Evolutionary conservation across 257 asterid genomes (phyloP).

Genomic region (Solanum stenotomum): DNA sequence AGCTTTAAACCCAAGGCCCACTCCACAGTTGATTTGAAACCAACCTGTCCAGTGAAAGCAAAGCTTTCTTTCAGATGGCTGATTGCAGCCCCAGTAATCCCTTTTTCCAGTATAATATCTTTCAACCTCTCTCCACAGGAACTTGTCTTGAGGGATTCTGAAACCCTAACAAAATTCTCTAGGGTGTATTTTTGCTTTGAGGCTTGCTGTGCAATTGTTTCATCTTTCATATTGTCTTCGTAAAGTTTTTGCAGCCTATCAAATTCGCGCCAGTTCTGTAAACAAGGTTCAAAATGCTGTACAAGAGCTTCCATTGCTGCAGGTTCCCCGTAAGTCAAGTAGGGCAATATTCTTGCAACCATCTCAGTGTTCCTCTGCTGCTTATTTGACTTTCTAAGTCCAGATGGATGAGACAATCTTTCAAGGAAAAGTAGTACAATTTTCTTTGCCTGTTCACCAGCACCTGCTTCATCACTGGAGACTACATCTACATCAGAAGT

Average conservation of each 20-base stretch:
- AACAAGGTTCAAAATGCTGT: slow-evolving; percentile 90
- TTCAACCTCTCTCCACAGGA: slow-evolving; percentile 96
- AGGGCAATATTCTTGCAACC: slow-evolving; percentile 98
- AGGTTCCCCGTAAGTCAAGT: slow-evolving; percentile 95
- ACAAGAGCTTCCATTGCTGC: slow-evolving; percentile 97
- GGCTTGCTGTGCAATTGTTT: slow-evolving; percentile 60
- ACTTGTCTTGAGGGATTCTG: slow-evolving; percentile 92
- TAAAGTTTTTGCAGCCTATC: slow-evolving; percentile 62
- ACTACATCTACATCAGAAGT: slow-evolving; percentile 65
- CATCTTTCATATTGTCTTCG: slow-evolving; percentile 75
- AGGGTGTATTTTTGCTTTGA: slow-evolving; percentile 76
- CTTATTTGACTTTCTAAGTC: slow-evolving; percentile 80
- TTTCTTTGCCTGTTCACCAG: slow-evolving; percentile 95
- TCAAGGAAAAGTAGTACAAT: slow-evolving; percentile 93
- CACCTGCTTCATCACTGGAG: slow-evolving; percentile 79
- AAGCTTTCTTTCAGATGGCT: slow-evolving; percentile 73
- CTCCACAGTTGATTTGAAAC: slow-evolving; percentile 61
- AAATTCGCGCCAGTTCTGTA: slow-evolving; percentile 76
- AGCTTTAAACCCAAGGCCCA: slow-evolving; percentile 70
- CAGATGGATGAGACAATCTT: slow-evolving; percentile 89
- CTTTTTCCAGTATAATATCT: slow-evolving; percentile 92
- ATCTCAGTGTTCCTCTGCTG: slow-evolving; percentile 98
- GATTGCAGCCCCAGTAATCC: slow-evolving; percentile 74
- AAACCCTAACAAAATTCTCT: slow-evolving; percentile 92
- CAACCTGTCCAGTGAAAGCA: slow-evolving; percentile 63